A percentile compares a stretch with the other conserved stretches of the same genome.
Conservation (phyloP, 257 asterid genomes). For the Agastache rugosa region DNA sequence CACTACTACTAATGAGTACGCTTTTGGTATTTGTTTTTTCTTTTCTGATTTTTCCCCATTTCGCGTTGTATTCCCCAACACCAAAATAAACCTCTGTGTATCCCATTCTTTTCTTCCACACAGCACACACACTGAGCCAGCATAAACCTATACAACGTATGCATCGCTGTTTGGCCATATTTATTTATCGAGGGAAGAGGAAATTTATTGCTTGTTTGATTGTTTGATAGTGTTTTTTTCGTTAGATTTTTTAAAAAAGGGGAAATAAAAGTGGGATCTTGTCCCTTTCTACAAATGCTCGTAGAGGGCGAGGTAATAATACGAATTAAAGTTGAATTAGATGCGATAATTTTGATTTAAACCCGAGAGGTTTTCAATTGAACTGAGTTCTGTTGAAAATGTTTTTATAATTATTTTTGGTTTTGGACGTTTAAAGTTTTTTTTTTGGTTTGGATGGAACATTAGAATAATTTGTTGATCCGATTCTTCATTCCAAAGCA, state of each 20-base stretch:
- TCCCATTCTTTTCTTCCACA: conserved; percentile 28
- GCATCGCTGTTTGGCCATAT: background rate
- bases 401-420: conserved; percentile 13
- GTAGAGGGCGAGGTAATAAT: conserved; percentile 50
- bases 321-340: conserved; percentile 31
- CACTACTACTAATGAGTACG: conserved; percentile 25
- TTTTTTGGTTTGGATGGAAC: conserved; percentile 15
- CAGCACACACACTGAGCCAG: conserved; percentile 39
- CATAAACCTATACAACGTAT: conserved; percentile 31
- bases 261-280: conserved; percentile 45
- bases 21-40: conserved; percentile 19
- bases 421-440: conserved; percentile 23
- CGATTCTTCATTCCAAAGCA: conserved; percentile 42
- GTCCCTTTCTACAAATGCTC: conserved; percentile 51
- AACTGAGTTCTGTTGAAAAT: conserved; percentile 27
- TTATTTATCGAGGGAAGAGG: conserved; percentile 26
- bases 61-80: conserved; percentile 38
- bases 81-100: conserved; percentile 42
- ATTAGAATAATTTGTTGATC: conserved; percentile 39
- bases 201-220: conserved; percentile 35
- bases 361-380: conserved; percentile 18
- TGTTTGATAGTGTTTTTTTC: background rate
- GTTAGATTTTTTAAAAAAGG: background rate
- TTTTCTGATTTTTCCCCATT: conserved; percentile 31
- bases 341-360: conserved; percentile 24